Percentiles rank a stretch among this genome's conserved stretches.
phyloP scores from a whole-genome alignment of 371 early-diverging fungal genomes.

The Homolaphlyctis polyrhiza region DNA sequence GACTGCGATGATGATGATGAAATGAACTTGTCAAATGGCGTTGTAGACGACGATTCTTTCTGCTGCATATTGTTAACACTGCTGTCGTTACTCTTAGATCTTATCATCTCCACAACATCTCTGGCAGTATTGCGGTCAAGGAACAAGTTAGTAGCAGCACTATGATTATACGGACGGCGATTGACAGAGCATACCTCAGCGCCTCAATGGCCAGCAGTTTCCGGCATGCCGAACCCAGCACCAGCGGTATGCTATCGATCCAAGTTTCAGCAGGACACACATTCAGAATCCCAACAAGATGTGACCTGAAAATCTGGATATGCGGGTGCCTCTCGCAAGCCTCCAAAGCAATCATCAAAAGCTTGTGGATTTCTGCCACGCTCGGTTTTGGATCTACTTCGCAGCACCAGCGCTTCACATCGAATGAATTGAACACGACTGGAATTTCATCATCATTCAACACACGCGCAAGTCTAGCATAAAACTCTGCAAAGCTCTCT shows the following conservation, averaged over 20 bases:
- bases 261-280: background rate
- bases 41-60: no score
- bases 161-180: no score
- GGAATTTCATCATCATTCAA: background rate
- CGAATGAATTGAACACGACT: slow-evolving; percentile 6
- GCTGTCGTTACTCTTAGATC: no score
- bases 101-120: no score
- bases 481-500: slow-evolving; percentile 13
- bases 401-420: slow-evolving; percentile 13
- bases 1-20: no score
- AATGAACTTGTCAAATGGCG: no score
- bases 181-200: no score
- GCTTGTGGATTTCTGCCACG: background rate
- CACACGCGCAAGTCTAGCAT: background rate
- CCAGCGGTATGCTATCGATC: background rate
- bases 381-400: background rate
- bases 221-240: background rate
- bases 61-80: no score
- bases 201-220: background rate
- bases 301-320: background rate
- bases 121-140: no score
- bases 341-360: background rate
- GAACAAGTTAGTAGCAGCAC: no score
- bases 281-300: background rate
- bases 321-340: background rate